Conservation (phyloP, 1,139 yeast genomes). For the Candida dubliniensis region DNA sequence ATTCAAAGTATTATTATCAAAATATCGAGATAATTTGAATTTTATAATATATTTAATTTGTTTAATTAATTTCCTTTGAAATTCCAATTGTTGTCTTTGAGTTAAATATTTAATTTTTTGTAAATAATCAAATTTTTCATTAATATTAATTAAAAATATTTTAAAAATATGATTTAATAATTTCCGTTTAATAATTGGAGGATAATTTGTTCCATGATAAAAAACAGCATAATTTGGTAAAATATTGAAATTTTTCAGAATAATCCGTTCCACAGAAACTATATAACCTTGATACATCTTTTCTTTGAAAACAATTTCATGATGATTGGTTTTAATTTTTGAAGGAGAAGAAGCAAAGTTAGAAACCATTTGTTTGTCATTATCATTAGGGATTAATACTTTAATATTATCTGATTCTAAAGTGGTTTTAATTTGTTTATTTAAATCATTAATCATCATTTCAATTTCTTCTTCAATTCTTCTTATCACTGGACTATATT, state of each 20-base stretch:
- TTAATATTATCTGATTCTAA: conserved; percentile 19
- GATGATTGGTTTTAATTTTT: background rate
- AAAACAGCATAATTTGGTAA: conserved; percentile 9
- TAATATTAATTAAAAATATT: conserved; percentile 39
- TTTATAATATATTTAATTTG: conserved; percentile 30
- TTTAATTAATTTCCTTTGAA: conserved; percentile 25
- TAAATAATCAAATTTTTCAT: conserved; percentile 41
- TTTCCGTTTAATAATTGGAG: conserved; percentile 20
- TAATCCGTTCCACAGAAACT: background rate
- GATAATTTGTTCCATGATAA: conserved; percentile 3
- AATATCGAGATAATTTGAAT: conserved; percentile 25
- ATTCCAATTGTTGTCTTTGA: conserved; percentile 25
- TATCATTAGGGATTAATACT: background rate
- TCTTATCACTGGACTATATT: conserved; percentile 15
- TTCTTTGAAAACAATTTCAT: background rate
- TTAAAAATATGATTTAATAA: conserved; percentile 38
- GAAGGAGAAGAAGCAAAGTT: too few species aligned
- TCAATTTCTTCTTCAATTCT: conserved; percentile 35
- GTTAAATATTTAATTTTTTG: conserved; percentile 37
- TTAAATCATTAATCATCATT: conserved; percentile 30
- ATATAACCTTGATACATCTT: background rate
- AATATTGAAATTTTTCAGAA: conserved; percentile 8
- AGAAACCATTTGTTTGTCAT: too few species aligned
- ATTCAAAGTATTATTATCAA: background rate
- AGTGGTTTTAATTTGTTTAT: conserved; percentile 32